Evolutionary conservation across 495 filamentous ascomycete genomes (phyloP).

Genomic region (Penicillium crystallinum): DNA sequence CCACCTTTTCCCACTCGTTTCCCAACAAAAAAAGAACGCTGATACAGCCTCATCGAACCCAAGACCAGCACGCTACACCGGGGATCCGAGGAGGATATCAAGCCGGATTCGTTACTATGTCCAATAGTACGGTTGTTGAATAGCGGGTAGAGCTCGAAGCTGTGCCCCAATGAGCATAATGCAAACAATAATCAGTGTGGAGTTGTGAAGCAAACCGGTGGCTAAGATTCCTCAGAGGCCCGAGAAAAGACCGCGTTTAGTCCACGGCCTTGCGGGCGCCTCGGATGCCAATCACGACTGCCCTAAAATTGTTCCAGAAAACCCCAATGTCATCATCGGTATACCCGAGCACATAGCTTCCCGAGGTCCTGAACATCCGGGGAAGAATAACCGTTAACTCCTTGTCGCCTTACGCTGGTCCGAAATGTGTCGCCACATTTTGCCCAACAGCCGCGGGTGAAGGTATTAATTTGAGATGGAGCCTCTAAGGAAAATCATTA

Average conservation of each 20-base stretch:
- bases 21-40: background rate
- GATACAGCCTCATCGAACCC: background rate
- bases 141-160: background rate
- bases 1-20: constrained; percentile 1
- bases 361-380: background rate
- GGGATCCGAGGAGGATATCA: background rate
- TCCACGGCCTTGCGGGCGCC: constrained; percentile 4
- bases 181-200: background rate
- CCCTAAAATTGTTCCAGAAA: background rate
- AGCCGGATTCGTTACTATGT: background rate
- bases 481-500: constrained; percentile 13
- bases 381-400: background rate
- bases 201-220: background rate
- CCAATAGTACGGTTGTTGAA: background rate
- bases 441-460: background rate
- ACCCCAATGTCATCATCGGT: background rate
- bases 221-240: background rate
- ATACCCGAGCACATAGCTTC: background rate
- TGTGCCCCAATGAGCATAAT: background rate
- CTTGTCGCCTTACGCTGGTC: background rate
- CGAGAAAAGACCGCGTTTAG: constrained; percentile 22
- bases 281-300: background rate
- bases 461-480: constrained; percentile 3
- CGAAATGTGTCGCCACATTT: constrained; percentile 8
- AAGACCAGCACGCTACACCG: background rate